Base-by-base conservation (phyloP, 306 rosid species). In the Lotus japonicus region DNA sequence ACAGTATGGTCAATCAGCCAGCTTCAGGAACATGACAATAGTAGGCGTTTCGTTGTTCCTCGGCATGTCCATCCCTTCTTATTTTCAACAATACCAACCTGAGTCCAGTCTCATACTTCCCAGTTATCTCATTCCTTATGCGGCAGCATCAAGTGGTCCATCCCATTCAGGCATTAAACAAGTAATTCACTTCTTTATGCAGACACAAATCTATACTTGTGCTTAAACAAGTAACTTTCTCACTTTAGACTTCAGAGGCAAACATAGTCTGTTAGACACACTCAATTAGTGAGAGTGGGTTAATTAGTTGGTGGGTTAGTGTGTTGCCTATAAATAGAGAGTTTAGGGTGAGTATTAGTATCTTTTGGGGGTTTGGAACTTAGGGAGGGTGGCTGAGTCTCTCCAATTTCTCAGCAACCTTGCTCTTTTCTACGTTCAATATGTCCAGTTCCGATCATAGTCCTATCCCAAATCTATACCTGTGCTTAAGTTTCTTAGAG, bases 71-170 rank as follows among this genome's bases (percentile, higher is more conserved):
- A 61, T 94, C 53, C 97, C 97, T 58, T 82, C 98, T 38, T 94
- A 94, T 81, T 88, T 94, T 83, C 98, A 94, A 75, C 97, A 82
- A 67, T 94, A 84, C 74, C 94, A 88, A 57, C 74, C 95, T 15
- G 89, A 72, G 50, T 56, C 83, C 49, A 81, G 80, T 80, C 82
- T 90, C 66, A 83, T 94, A 52, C 84, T 94, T 26, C 98, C 98
- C 9, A 82, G 90, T 76, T 90, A 94, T 79, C 77, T 94, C 45
- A 76, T 94, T 83, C 96, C 95, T 16, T 94, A 84, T n/a, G 81
- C 86, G 1, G 97, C 97, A 23, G 98, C 98, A 43, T 90, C 98
- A 36, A 82, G 68, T 77, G 98, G 98, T 19, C 98, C 98, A 12
- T 80, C 84, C 72, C 86, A 55, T 64, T 65, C 89, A 1, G 94